A percentile compares a stretch with the other conserved stretches of the same genome.
Conservation (phyloP, 179 eudicot species). For the Amaranthus tricolor region DNA sequence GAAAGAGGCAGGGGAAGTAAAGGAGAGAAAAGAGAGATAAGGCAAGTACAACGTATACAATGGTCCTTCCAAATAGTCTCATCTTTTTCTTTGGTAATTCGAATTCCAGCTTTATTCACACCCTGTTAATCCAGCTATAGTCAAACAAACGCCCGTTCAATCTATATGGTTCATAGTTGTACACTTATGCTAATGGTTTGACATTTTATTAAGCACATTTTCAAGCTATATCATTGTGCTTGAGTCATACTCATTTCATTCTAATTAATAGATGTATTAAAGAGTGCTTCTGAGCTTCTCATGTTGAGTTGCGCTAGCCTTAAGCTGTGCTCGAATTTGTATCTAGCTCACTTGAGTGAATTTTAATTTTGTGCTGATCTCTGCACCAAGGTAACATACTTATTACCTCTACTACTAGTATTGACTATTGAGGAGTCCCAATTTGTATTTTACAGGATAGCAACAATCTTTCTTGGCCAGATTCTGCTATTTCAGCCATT, state of each 20-base stretch:
- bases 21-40: neutral
- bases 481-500: constrained; percentile 71
- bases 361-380: too few species aligned
- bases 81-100: constrained; percentile 2
- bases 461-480: constrained; percentile 66
- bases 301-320: neutral
- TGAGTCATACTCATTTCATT: neutral
- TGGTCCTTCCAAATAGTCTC: neutral
- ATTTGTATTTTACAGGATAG: constrained; percentile 37
- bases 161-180: neutral
- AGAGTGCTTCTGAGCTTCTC: neutral
- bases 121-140: neutral
- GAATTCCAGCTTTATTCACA: neutral
- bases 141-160: neutral
- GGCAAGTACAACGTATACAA: too few species aligned
- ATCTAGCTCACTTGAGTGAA: neutral
- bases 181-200: neutral
- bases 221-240: neutral
- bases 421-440: neutral
- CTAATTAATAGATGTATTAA: neutral
- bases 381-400: too few species aligned
- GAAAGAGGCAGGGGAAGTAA: neutral
- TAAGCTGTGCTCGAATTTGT: neutral
- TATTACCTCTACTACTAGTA: neutral
- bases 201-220: neutral